Base-by-base conservation (phyloP, 805 yeast genomes). In the Ogataea glucozyma region DNA sequence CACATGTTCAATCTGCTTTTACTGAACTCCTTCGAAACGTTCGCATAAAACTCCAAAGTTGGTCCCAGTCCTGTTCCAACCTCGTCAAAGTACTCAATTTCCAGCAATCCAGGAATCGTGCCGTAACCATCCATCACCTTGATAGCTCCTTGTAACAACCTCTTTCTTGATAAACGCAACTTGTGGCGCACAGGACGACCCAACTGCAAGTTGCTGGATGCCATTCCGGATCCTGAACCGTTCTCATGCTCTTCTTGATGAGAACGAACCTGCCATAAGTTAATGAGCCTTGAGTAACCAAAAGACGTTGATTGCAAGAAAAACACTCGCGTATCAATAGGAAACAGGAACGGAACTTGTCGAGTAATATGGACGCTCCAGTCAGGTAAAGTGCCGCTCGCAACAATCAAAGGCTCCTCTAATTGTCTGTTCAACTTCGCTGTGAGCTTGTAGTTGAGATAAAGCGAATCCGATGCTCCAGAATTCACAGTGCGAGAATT, bases 61-160 rank as follows among this genome's bases (percentile, higher is more conserved):
- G 99, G 99, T 0, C 99, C 99, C 33, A 89, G 67, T 0, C 99
- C 99, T 0, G 96, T 83, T n/a, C 98, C 99, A 6, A 76, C 96
- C 61, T 91, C 99, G 51, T 84, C 89, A 49, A 75, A 79, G 56
- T 85, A 91, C 60, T 90, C 96, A 43, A 93, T 81, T 54, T 91
- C 98, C 17, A 91, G 66, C 4, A 86, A 70, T 21, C 88, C 84
- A 1, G 96, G 89, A n/a, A 83, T 74, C 0, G 85, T 66, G 0
- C 93, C 95, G 60, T 88, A 84, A 38, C 78, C 67, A 32, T 80
- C 83, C 62, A 93, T 67, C 2, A 90, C 85, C 55, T 87, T 87
- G 38, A 85, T 63, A 0, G 96, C 95, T 46, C 93, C 83, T 48
- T 81, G 80, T 37, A 93, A 70, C 19, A 91, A 62, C 51, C 77